Percentiles rank a stretch among this genome's conserved stretches.
Evolutionary conservation across 179 eudicot species (phyloP).

Genomic region (Silene vulgaris): DNA sequence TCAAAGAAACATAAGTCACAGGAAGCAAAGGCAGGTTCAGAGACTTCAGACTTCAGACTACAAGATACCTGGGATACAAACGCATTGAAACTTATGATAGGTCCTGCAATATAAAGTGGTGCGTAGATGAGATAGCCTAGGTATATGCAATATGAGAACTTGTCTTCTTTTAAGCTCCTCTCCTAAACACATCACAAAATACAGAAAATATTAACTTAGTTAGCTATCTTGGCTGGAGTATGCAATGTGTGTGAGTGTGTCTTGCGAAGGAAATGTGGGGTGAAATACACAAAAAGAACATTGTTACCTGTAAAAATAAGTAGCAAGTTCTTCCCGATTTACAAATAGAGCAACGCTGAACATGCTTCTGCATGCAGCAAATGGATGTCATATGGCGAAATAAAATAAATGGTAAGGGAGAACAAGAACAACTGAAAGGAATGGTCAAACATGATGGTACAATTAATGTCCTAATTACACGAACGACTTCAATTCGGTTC

Average conservation of each 20-base stretch:
- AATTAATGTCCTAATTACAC: background rate
- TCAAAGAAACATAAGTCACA: background rate
- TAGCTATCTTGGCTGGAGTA: constrained; percentile 10
- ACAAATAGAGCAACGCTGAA: constrained; percentile 60
- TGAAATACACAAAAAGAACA: background rate
- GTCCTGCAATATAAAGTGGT: constrained; percentile 97
- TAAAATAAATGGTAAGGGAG: constrained; percentile 2
- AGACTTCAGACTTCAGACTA: background rate
- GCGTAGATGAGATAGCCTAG: constrained; percentile 80
- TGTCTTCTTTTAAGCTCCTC: constrained; percentile 52
- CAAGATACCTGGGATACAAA: constrained; percentile 83
- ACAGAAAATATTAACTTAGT: background rate
- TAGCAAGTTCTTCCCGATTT: constrained; percentile 81
- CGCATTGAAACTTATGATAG: constrained; percentile 81
- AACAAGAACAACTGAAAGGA: background rate
- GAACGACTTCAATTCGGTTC: background rate
- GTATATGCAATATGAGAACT: constrained; percentile 61
- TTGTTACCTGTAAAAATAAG: constrained; percentile 62
- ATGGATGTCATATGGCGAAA: background rate
- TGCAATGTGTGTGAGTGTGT: background rate
- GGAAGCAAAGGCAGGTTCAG: background rate
- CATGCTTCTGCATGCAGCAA: constrained; percentile 61
- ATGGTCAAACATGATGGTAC: constrained; percentile 7
- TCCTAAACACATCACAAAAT: constrained; percentile 43
- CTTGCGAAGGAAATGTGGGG: background rate